Conservation (phyloP, 768 basidiomycete species). For the Boletus barrowsii region DNA sequence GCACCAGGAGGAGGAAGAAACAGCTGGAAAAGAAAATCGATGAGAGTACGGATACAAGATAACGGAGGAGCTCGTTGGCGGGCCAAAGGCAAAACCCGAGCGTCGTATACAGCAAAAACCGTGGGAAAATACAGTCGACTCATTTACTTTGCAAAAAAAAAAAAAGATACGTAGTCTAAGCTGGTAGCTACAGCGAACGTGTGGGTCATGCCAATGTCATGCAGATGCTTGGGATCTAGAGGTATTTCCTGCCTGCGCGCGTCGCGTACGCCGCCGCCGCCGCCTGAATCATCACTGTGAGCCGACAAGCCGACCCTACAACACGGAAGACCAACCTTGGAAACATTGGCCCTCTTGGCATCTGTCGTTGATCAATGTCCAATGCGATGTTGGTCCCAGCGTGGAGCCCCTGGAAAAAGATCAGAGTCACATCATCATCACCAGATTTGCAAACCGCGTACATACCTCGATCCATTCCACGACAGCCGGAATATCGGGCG, state of each 20-base stretch:
- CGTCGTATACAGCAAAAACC: constrained; percentile 26
- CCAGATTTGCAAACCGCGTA: constrained; percentile 16
- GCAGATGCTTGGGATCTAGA: neutral
- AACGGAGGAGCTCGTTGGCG: constrained; percentile 30
- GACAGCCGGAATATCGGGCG: constrained; percentile 75
- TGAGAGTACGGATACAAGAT: constrained; percentile 33
- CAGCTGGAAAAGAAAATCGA: constrained; percentile 28
- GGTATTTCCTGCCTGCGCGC: constrained; percentile 10
- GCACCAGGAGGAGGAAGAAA: constrained; percentile 17
- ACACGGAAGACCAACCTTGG: constrained; percentile 51
- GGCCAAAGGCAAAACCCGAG: constrained; percentile 32
- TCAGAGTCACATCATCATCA: neutral
- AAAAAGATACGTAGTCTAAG: neutral
- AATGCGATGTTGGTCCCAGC: constrained; percentile 88
- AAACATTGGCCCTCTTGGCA: constrained; percentile 88
- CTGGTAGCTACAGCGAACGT: neutral
- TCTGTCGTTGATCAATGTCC: constrained; percentile 86
- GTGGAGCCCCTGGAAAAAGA: constrained; percentile 68
- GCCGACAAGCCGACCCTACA: neutral
- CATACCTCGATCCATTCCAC: constrained; percentile 99
- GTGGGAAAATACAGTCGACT: constrained; percentile 25
- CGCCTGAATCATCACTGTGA: constrained; percentile 14
- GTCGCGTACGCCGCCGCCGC: constrained; percentile 29
- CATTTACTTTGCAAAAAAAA: neutral
- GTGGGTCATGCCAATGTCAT: neutral